Conservation (phyloP, 2,329 filamentous ascomycete species). For the Pseudogymnoascus sp. region DNA sequence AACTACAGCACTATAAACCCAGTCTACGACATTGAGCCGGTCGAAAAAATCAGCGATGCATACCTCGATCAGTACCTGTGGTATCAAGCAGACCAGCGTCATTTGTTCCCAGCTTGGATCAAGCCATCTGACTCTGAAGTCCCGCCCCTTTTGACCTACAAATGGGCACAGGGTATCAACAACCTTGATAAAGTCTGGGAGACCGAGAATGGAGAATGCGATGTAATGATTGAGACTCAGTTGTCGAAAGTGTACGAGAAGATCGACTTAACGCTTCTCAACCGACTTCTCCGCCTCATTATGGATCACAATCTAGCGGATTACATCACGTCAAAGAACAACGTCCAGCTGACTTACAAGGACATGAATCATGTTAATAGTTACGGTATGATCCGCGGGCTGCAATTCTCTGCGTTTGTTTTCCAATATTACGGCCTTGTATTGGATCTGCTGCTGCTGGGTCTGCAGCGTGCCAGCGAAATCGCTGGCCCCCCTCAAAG, state of each 20-base stretch:
- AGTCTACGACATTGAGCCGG: constrained; percentile 96
- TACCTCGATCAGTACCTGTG: constrained; percentile 98
- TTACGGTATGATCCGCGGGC: constrained; percentile 94
- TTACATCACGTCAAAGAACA: constrained; percentile 99
- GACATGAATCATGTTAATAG: constrained; percentile 99
- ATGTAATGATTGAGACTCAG: constrained; percentile 97
- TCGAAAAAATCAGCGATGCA: constrained; percentile 98
- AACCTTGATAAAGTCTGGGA: constrained; percentile 95
- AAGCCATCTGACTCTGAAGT: constrained; percentile 98
- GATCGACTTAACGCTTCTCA: constrained; percentile 92
- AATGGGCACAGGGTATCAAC: constrained; percentile 99
- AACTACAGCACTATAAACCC: constrained; percentile 99
- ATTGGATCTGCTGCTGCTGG: constrained; percentile 83
- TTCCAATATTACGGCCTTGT: constrained; percentile 99
- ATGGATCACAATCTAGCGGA: constrained; percentile 99
- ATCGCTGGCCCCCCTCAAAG: constrained; percentile 89
- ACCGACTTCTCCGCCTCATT: constrained; percentile 83
- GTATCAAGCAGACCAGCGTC: constrained; percentile 97
- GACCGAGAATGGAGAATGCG: constrained; percentile 86
- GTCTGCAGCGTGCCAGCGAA: constrained; percentile 92
- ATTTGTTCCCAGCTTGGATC: constrained; percentile 97
- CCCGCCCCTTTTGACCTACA: constrained; percentile 87
- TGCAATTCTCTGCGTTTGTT: constrained; percentile 97
- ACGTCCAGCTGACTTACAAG: constrained; percentile 97
- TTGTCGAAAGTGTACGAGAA: constrained; percentile 99